Evolutionary conservation across 1,284 basidiomycete genomes (phyloP).

Genomic region (Ceratobasidium papillatum): DNA sequence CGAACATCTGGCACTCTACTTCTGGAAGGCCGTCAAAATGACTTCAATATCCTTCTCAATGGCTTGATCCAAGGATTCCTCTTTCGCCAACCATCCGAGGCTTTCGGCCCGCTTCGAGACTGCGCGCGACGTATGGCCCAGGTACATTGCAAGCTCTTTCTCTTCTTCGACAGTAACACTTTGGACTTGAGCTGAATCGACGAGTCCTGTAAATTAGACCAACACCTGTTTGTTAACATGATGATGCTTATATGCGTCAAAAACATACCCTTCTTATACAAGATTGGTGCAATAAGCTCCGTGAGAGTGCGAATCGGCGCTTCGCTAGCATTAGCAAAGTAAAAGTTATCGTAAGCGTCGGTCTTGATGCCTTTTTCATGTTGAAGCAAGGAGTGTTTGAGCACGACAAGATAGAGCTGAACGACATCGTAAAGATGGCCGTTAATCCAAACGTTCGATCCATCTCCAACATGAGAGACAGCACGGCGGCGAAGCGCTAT

Average conservation of each 20-base stretch:
- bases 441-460: slow-evolving; percentile 16
- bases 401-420: slow-evolving; percentile 8
- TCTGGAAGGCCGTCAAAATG: not conserved
- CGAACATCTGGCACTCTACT: not conserved
- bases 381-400: not conserved
- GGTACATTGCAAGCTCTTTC: slow-evolving; percentile 4
- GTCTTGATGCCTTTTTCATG: not conserved
- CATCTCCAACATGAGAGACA: slow-evolving; percentile 12
- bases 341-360: slow-evolving; percentile 23
- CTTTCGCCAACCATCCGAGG: slow-evolving; percentile 18
- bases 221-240: not conserved
- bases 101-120: not conserved
- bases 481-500: slow-evolving; percentile 6
- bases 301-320: not conserved
- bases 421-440: not conserved
- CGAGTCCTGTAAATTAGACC: not conserved
- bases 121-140: not conserved
- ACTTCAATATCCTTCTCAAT: slow-evolving; percentile 3
- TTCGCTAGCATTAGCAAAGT: slow-evolving; percentile 17
- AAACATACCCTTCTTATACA: slow-evolving; percentile 17
- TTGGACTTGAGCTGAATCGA: not conserved
- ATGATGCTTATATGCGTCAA: not conserved
- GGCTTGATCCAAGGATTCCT: not conserved
- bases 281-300: slow-evolving; percentile 1
- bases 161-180: slow-evolving; percentile 3